Conservation (phyloP, 257 asterid genomes). For the Solanum lycopersicoides region DNA sequence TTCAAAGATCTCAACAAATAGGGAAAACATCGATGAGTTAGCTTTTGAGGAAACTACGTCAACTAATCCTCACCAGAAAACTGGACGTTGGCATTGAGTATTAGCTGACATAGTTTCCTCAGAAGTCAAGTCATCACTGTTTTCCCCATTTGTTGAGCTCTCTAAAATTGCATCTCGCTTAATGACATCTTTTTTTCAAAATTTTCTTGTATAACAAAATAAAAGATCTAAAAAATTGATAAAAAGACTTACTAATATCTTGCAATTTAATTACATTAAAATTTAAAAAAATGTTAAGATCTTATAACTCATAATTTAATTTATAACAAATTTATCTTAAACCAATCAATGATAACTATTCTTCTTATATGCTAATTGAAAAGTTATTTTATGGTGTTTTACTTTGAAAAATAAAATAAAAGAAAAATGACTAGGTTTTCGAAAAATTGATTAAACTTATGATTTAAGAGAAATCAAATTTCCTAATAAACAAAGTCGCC, state of each 20-base stretch:
- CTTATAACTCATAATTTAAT: background rate
- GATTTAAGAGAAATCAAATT: too few relatives aligned
- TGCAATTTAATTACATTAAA: background rate
- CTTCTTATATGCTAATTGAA: background rate
- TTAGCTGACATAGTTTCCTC: background rate
- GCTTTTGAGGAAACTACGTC: background rate
- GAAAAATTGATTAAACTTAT: too few relatives aligned
- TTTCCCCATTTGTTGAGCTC: background rate
- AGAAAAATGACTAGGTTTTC: too few relatives aligned
- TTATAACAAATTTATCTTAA: background rate
- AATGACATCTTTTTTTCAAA: background rate
- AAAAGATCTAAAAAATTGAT: background rate
- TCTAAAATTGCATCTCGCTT: background rate
- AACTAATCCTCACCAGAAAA: too few relatives aligned
- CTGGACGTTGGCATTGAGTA: background rate
- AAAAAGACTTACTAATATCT: background rate
- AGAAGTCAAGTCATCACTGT: background rate
- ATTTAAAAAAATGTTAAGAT: background rate
- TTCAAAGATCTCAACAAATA: background rate
- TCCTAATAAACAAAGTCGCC: too few relatives aligned
- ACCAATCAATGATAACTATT: background rate
- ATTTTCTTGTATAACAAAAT: background rate
- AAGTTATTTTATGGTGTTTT: background rate
- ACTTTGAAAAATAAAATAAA: too few relatives aligned
- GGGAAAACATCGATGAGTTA: background rate